Base-by-base conservation (phyloP, 2,329 filamentous ascomycete species). In the Talaromyces pinophilus region DNA sequence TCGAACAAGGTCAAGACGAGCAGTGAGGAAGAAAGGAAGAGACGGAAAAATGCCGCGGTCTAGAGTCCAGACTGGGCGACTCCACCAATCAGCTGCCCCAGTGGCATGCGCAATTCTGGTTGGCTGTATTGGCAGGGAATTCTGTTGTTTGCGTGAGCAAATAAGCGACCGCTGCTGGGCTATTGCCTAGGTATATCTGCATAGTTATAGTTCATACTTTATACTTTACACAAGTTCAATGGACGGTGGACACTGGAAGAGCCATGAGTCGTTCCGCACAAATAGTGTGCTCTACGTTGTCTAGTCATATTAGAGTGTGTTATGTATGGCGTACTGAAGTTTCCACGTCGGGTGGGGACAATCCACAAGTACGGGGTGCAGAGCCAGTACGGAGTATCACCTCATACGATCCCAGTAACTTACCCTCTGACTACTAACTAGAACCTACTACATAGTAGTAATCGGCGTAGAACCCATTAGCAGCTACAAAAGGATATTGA, bases 101-200 rank as follows among this genome's bases (percentile, higher is more conserved):
- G 57, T 10, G n/a, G 7, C 57, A n/a, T 1, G n/a, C 11, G 22
- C 57, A 5, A 6, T 17, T 10, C 33, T 60, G 38, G 46, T 42
- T 46, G 40, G 57, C 33, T 59, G 6, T 40, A 33, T 15, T 4
- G n/a, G 6, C 50, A 33, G 28, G 28, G 50, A 8, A 54, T 33
- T 33, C 15, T 30, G 50, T 10, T 57, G 54, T 57, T 57, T 38
- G 54, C n/a, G n/a, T 13, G 33, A 60, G 57, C 57, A 60, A 60
- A 46, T 60, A 60, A 17, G 52, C 54, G 54, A 40, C 50, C 25
- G 48, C 25, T 30, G 13, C 25, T 30, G 48, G 48, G 42, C 10
- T 22, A 46, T 13, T 50, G 2, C 2, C 8, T 35, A 11, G 10
- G 8, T 35, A 50, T 28, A 50, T 50, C 3, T 28, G 46, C 22